These are phyloP conservation scores for Eustoma russellianum DNA, from an alignment of 257 asterid genomes.

Conservation along the genomic window DNA sequence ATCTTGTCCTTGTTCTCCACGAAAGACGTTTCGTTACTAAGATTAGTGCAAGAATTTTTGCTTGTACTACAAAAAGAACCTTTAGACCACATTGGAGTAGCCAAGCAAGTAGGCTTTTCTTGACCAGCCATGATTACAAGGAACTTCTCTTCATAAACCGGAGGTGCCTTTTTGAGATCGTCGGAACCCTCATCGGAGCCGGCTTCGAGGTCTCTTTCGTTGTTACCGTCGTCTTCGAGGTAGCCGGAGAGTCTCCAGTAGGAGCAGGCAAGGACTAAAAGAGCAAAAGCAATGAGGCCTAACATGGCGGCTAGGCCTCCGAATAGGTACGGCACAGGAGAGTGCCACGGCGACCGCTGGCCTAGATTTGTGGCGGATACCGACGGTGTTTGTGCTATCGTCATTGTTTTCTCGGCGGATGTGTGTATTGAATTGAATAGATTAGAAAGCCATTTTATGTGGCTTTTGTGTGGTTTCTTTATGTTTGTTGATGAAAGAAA, in stretches of 20 bases:
- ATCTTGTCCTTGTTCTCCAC: slow-evolving; percentile 22
- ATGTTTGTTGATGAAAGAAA: background rate
- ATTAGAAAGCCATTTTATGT: background rate
- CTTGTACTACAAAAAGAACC: slow-evolving; percentile 56
- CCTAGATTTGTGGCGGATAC: slow-evolving; percentile 16
- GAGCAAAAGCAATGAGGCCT: slow-evolving; percentile 82
- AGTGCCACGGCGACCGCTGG: slow-evolving; percentile 75
- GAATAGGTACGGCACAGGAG: slow-evolving; percentile 86
- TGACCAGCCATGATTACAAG: slow-evolving; percentile 92
- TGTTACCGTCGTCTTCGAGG: slow-evolving; percentile 26
- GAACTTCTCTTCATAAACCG: slow-evolving; percentile 57
- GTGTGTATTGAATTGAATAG: slow-evolving; percentile 7
- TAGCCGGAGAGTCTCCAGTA: slow-evolving; percentile 64
- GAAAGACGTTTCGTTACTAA: slow-evolving; percentile 21
- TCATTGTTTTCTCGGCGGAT: slow-evolving; percentile 23
- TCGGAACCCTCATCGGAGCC: slow-evolving; percentile 26
- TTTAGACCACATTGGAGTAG: slow-evolving; percentile 65
- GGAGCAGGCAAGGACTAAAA: slow-evolving; percentile 74
- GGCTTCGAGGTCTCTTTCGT: slow-evolving; percentile 43
- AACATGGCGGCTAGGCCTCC: slow-evolving; percentile 92
- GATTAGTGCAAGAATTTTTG: slow-evolving; percentile 2
- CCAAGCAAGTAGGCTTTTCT: slow-evolving; percentile 67
- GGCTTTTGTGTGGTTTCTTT: background rate
- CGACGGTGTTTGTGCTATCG: slow-evolving; percentile 19
- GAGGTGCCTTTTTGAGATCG: slow-evolving; percentile 19